Percentiles rank a stretch among this genome's conserved stretches.
phyloP scores from a whole-genome alignment of 1,139 yeast genomes.

The Taphrina deformans region DNA sequence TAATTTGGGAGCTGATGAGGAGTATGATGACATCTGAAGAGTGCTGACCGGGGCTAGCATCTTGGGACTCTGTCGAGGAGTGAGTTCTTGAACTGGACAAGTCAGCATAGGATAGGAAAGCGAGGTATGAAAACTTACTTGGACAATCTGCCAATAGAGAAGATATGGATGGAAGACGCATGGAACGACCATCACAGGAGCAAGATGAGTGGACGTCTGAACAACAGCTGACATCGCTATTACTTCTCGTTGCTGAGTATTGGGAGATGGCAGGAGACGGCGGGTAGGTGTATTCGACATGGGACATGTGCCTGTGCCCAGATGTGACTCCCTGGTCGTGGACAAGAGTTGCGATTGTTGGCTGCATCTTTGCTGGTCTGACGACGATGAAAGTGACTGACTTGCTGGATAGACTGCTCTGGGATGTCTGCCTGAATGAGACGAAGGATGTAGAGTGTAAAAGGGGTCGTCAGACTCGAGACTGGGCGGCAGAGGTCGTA shows the following conservation, averaged over 20 bases:
- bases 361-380: not conserved
- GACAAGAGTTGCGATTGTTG: not conserved
- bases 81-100: conserved; percentile 11
- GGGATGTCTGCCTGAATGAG: too few relatives aligned
- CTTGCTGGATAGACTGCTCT: too few relatives aligned
- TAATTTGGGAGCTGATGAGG: not conserved
- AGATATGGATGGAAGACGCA: conserved; percentile 18
- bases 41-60: not conserved
- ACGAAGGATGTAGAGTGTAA: too few relatives aligned
- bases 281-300: not conserved
- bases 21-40: not conserved
- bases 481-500: not conserved
- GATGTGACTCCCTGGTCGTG: not conserved
- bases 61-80: conserved; percentile 23
- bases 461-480: not conserved
- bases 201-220: not conserved
- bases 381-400: not conserved
- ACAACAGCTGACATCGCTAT: conserved; percentile 14
- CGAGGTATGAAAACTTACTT: not conserved
- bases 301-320: not conserved
- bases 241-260: conserved; percentile 5
- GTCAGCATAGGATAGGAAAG: not conserved
- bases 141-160: conserved; percentile 23
- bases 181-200: conserved; percentile 5
- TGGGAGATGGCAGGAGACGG: conserved; percentile 8